Evolutionary conservation across 2,329 filamentous ascomycete species (phyloP).

Genomic region (Monosporascus sp.): DNA sequence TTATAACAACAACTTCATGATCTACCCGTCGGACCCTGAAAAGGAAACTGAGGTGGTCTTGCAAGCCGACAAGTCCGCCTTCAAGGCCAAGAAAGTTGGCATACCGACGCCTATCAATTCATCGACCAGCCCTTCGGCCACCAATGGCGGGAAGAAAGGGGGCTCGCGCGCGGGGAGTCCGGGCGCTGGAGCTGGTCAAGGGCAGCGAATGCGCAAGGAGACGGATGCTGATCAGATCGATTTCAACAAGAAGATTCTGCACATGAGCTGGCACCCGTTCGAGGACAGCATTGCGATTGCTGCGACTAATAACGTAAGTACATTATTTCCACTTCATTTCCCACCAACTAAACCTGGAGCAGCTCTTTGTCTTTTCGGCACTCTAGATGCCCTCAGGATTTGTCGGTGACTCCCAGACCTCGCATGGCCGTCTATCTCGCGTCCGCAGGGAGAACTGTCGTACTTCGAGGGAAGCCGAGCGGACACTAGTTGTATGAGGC

Average conservation of each 20-base stretch:
- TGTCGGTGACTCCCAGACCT: constrained; percentile 8
- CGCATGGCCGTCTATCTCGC: constrained; percentile 3
- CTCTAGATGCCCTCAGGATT: constrained; percentile 42
- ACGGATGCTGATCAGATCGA: constrained; percentile 99
- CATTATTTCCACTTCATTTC: constrained; percentile 13
- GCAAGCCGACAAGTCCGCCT: constrained; percentile 96
- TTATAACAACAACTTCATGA: constrained; percentile 99
- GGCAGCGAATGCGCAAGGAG: constrained; percentile 96
- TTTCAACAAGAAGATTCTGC: constrained; percentile 99
- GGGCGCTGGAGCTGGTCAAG: constrained; percentile 69
- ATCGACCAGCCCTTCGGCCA: constrained; percentile 65
- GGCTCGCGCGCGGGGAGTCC: constrained; percentile 86
- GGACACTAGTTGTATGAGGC: background rate
- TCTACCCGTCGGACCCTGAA: constrained; percentile 92
- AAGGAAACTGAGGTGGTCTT: constrained; percentile 97
- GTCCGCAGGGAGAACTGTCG: background rate
- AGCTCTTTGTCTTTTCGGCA: constrained; percentile 77
- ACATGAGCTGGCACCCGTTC: constrained; percentile 99
- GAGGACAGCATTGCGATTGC: constrained; percentile 99
- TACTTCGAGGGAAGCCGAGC: background rate
- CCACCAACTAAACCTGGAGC: background rate
- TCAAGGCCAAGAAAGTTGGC: constrained; percentile 99
- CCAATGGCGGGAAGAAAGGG: constrained; percentile 77
- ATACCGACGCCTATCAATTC: constrained; percentile 95
- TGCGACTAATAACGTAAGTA: constrained; percentile 94